phyloP scores from a whole-genome alignment of 495 filamentous ascomycete genomes.

The Ascobolus immersus region DNA sequence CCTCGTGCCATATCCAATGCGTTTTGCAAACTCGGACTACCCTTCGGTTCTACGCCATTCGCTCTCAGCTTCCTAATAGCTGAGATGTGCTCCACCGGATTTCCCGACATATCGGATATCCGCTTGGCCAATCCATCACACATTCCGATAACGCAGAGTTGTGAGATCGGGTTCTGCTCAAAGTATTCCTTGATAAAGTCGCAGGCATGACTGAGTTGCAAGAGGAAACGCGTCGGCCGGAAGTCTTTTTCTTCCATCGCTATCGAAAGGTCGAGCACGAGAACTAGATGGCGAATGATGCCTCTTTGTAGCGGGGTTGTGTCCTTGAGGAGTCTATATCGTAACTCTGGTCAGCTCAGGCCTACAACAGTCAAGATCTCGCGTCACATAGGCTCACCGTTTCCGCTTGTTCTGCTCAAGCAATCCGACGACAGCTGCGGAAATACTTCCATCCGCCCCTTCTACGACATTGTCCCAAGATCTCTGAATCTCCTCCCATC shows the following conservation, averaged over 20 bases:
- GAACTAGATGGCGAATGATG: constrained; percentile 80
- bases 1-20: constrained; percentile 54
- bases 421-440: constrained; percentile 38
- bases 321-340: constrained; percentile 47
- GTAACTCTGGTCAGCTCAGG: no score
- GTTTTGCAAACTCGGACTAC: constrained; percentile 78
- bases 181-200: constrained; percentile 88
- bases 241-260: constrained; percentile 93
- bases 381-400: constrained; percentile 27
- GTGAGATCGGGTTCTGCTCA: constrained; percentile 96
- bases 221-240: constrained; percentile 57
- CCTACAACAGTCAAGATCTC: no score
- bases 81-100: constrained; percentile 66
- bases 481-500: constrained; percentile 30
- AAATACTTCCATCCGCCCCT: constrained; percentile 49
- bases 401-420: constrained; percentile 50
- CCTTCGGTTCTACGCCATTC: constrained; percentile 47
- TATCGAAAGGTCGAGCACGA: constrained; percentile 77
- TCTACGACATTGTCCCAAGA: constrained; percentile 44
- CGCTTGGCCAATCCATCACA: constrained; percentile 66
- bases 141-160: constrained; percentile 74
- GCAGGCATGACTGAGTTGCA: constrained; percentile 58
- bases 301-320: constrained; percentile 86
- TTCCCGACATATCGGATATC: constrained; percentile 73
- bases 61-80: constrained; percentile 41